phyloP scores from a whole-genome alignment of 768 basidiomycete species.

The Favolaschia claudopus region DNA sequence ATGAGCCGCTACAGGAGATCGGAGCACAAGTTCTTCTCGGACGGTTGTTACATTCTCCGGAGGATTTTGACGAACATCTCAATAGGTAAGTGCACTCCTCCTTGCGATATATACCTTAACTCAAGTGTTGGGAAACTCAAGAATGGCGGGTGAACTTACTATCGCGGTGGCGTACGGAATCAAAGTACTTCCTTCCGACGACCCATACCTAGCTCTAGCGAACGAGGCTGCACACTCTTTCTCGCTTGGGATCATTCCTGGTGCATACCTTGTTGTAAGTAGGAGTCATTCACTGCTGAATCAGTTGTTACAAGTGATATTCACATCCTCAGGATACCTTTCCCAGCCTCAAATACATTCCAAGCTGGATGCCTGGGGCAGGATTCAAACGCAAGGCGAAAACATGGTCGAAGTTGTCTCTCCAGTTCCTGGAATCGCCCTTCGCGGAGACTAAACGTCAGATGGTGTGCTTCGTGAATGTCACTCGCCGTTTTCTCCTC shows the following conservation, averaged over 20 bases:
- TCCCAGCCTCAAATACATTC: conserved; percentile 33
- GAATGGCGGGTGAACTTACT: conserved; percentile 37
- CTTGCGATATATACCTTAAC: neutral
- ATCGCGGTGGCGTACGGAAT: conserved; percentile 42
- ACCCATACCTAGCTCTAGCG: conserved; percentile 40
- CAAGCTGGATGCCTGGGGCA: conserved; percentile 53
- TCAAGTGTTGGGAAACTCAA: neutral
- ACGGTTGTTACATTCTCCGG: conserved; percentile 5
- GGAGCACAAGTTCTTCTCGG: conserved; percentile 16
- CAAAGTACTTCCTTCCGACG: conserved; percentile 34
- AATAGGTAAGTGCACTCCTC: conserved; percentile 1
- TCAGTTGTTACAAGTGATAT: neutral
- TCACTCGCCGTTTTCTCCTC: neutral
- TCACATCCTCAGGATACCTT: neutral
- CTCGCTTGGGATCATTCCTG: conserved; percentile 33
- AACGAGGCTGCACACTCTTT: conserved; percentile 34
- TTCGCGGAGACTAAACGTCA: conserved; percentile 41
- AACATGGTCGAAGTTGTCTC: conserved; percentile 37
- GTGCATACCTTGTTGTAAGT: conserved; percentile 40
- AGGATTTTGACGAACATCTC: conserved; percentile 4
- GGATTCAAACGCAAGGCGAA: conserved; percentile 50
- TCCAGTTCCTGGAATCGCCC: conserved; percentile 48
- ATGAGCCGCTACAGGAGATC: neutral
- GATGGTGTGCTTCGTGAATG: conserved; percentile 36
- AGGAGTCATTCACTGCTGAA: neutral